These are phyloP conservation scores for Candida verbasci DNA, from an alignment of 805 yeast species.

Conservation along the genomic window DNA sequence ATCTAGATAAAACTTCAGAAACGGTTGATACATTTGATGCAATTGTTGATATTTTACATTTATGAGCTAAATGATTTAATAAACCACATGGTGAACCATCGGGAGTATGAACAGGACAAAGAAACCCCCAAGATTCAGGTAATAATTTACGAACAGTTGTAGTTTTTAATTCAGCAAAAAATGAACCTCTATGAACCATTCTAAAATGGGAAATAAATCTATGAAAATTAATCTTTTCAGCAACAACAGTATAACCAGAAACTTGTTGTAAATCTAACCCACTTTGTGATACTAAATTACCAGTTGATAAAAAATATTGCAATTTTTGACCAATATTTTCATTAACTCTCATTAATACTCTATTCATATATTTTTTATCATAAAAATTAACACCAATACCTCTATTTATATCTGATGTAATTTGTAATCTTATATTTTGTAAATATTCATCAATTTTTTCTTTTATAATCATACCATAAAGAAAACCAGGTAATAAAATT, in stretches of 20 bases:
- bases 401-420: slow-evolving; percentile 76
- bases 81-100: slow-evolving; percentile 99
- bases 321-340: slow-evolving; percentile 94
- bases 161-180: slow-evolving; percentile 96
- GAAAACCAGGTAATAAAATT: slow-evolving; percentile 89
- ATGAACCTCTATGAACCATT: slow-evolving; percentile 99
- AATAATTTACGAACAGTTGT: slow-evolving; percentile 93
- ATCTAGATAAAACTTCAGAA: slow-evolving; percentile 56
- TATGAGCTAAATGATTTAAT: slow-evolving; percentile 93
- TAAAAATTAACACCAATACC: slow-evolving; percentile 77
- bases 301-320: slow-evolving; percentile 93
- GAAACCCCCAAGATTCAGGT: slow-evolving; percentile 98
- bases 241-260: slow-evolving; percentile 96
- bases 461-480: slow-evolving; percentile 93
- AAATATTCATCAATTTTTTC: slow-evolving; percentile 95
- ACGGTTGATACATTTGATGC: slow-evolving; percentile 71
- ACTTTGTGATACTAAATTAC: slow-evolving; percentile 94
- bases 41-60: slow-evolving; percentile 79
- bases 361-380: slow-evolving; percentile 76
- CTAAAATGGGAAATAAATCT: slow-evolving; percentile 97
- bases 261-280: slow-evolving; percentile 98
- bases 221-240: slow-evolving; percentile 95
- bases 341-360: slow-evolving; percentile 74
- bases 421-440: slow-evolving; percentile 64
- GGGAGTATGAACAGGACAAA: slow-evolving; percentile 98